Conservation (phyloP, 2,329 filamentous ascomycete genomes). For the Arthrobotrys iridis region DNA sequence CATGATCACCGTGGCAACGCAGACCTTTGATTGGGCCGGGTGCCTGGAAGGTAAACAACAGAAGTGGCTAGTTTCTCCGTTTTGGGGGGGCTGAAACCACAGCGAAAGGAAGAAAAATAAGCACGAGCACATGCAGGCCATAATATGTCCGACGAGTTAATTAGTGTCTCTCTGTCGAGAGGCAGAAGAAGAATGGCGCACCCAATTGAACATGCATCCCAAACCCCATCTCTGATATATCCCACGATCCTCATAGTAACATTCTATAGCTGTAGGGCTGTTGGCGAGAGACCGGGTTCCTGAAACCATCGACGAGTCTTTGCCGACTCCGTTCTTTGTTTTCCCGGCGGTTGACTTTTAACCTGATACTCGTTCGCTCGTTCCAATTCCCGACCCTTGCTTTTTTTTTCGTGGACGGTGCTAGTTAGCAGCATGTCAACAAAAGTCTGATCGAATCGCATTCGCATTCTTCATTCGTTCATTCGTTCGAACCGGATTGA, state of each 20-base stretch:
- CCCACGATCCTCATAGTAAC: slow-evolving; percentile 5
- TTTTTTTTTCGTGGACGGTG: background rate
- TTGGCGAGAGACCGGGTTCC: background rate
- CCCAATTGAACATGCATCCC: slow-evolving; percentile 44
- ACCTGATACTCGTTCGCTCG: background rate
- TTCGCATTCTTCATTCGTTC: slow-evolving; percentile 34
- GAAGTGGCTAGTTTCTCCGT: slow-evolving; percentile 3
- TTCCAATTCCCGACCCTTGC: background rate
- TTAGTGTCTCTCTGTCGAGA: too few relatives aligned
- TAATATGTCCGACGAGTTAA: slow-evolving; percentile 3
- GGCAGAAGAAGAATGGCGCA: slow-evolving; percentile 5
- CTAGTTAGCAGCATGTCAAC: background rate
- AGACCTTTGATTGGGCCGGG: slow-evolving; percentile 22
- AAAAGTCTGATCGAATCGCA: slow-evolving; percentile 6
- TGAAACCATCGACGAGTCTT: slow-evolving; percentile 17
- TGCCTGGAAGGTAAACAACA: slow-evolving; percentile 36
- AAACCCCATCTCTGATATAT: slow-evolving; percentile 17
- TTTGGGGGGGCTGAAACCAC: too few relatives aligned
- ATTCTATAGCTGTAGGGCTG: background rate
- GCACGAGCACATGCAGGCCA: slow-evolving; percentile 20
- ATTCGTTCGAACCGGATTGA: slow-evolving; percentile 28
- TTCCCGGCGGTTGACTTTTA: background rate
- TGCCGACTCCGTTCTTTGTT: background rate
- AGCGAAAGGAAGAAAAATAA: background rate
- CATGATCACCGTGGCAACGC: slow-evolving; percentile 49